phyloP scores from a whole-genome alignment of 2,329 filamentous ascomycete genomes.

The Pseudocercospora cruenta region DNA sequence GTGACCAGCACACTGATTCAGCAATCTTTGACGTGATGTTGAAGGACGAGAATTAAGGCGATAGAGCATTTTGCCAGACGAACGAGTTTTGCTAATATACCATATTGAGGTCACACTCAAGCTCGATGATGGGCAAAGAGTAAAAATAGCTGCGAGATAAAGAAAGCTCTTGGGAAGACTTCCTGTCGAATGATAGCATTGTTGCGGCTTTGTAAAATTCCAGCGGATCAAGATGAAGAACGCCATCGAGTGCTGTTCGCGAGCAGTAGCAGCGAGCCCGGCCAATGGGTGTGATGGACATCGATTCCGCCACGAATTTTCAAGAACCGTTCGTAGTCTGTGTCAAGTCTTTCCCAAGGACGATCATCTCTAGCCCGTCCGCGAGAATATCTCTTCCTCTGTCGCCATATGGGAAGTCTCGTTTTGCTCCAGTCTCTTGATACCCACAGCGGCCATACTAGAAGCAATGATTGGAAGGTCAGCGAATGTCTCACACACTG shows the following conservation, averaged over 20 bases:
- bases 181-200: too few species aligned
- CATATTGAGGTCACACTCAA: neutral
- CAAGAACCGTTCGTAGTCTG: neutral
- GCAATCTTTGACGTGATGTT: neutral
- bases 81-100: neutral
- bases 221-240: too few species aligned
- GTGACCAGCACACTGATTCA: neutral
- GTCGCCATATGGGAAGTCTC: slow-evolving; percentile 13
- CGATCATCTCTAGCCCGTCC: slow-evolving; percentile 14
- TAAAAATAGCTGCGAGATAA: too few species aligned
- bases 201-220: too few species aligned
- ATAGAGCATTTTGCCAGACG: neutral
- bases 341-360: slow-evolving; percentile 15
- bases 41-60: neutral
- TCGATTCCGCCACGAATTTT: too few species aligned
- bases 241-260: too few species aligned
- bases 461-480: neutral
- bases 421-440: slow-evolving; percentile 16
- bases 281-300: too few species aligned
- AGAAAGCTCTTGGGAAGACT: too few species aligned
- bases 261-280: too few species aligned
- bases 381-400: slow-evolving; percentile 12
- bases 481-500: neutral
- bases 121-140: too few species aligned
- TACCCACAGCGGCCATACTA: slow-evolving; percentile 18